Percentiles rank a stretch among this genome's conserved stretches.
phyloP scores from a whole-genome alignment of 73 alveolate genomes.

The Tetrahymena thermophila region DNA sequence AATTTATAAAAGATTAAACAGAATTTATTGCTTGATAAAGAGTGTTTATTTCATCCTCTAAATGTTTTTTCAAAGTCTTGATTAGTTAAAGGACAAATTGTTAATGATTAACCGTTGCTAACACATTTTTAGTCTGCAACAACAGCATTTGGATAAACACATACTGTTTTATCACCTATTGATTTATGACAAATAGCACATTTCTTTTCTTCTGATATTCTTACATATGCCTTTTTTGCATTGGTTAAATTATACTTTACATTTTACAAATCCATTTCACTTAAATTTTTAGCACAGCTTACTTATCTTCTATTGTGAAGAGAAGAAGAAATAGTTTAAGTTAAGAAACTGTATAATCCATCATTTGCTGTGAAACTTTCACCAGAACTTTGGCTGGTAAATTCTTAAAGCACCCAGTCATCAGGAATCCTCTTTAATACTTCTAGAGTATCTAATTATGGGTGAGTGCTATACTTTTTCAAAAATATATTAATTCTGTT shows the following conservation, averaged over 20 bases:
- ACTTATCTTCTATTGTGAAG: slow-evolving; percentile 38
- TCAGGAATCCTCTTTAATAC: slow-evolving; percentile 37
- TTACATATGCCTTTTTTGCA: slow-evolving; percentile 29
- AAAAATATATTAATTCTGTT: slow-evolving; percentile 19
- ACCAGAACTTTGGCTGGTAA: slow-evolving; percentile 8
- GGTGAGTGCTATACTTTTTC: slow-evolving; percentile 36
- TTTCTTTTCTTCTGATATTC: slow-evolving; percentile 39
- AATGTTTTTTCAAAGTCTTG: slow-evolving; percentile 38
- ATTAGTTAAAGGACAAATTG: slow-evolving; percentile 32
- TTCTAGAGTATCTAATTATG: slow-evolving; percentile 34
- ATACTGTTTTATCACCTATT: slow-evolving; percentile 34
- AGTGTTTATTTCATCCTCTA: background rate
- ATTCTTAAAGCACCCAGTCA: slow-evolving; percentile 33
- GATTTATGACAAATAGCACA: slow-evolving; percentile 41
- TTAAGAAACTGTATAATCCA: slow-evolving; percentile 3
- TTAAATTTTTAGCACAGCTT: slow-evolving; percentile 25
- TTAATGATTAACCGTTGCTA: slow-evolving; percentile 8
- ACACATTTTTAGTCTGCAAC: slow-evolving; percentile 41
- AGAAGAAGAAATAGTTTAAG: slow-evolving; percentile 7
- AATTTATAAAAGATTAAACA: too few species aligned
- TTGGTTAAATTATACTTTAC: slow-evolving; percentile 18
- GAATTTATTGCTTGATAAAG: background rate
- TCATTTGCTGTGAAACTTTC: slow-evolving; percentile 14
- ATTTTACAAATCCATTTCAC: slow-evolving; percentile 42
- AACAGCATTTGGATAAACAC: slow-evolving; percentile 48